Evolutionary conservation across 768 basidiomycete genomes (phyloP), one percentile per base, ranked within the genome.

Genomic region (Termitomyces sp.): DNA sequence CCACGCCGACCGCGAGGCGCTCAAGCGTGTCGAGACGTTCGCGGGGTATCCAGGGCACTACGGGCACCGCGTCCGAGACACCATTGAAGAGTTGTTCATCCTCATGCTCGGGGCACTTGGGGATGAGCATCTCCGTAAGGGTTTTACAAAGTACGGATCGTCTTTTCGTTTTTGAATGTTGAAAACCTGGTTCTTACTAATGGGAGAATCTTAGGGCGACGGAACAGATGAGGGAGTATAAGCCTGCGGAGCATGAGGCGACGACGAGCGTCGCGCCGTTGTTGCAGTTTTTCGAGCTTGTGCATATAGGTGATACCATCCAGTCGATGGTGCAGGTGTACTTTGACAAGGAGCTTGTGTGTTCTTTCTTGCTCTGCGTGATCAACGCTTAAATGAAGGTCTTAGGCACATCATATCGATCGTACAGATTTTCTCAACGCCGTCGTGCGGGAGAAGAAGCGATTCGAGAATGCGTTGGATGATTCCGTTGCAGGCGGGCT

Each of bases 251-350:
- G 63, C 92, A 92, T 67, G 82, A 89, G 55, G 89, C 85, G 55
- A 87, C 88, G 40, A 86, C 86, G 24, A 89, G 86, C 65, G 96
- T 98, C 2, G 94, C 96, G 1, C 97, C 97, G 0, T 76, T 99
- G 3, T 77, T 98, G 44, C 96, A 98, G 71, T 98, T 98, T 76
- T 98, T 99, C 65, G 96, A 98, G 77, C 80, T 98, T 24, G 96
- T 96, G 0, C 97, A 98, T 75, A 80, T 98, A 16, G 97, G 95
- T 1, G 96, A 99, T 70, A 99, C 93, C 16, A 98, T 98, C 48
- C 94, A 96, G 74, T 93, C 89, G 18, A 98, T 98, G 87, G 87
- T 97, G 7, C 95, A 99, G 67, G 97, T 98, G 2, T 99, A 96
- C 73, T 99, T 96, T 69, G 97, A 98, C 70, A 96, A 96, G 69